Conservation (phyloP, 2,329 filamentous ascomycete species). For the Colletotrichum godetiae region DNA sequence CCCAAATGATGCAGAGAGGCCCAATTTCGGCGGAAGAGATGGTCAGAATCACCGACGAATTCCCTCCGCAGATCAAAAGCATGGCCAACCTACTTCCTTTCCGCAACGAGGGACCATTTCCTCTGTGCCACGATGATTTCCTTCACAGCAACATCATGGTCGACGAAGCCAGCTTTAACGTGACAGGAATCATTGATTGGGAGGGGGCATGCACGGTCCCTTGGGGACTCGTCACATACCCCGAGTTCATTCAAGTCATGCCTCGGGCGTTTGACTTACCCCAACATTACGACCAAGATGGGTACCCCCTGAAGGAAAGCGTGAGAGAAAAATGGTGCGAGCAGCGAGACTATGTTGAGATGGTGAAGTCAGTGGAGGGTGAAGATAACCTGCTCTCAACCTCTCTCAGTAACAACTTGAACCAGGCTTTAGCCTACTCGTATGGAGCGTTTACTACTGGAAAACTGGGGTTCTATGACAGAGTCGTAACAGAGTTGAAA, state of each 20-base stretch:
- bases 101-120: conserved; percentile 43
- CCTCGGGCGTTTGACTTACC: conserved; percentile 20
- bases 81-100: not conserved
- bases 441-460: too few species aligned
- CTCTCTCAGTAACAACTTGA: too few species aligned
- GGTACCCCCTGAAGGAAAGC: not conserved
- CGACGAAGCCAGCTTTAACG: conserved; percentile 38
- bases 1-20: not conserved
- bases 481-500: too few species aligned
- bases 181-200: conserved; percentile 47
- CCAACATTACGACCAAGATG: conserved; percentile 2
- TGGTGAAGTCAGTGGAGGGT: too few species aligned
- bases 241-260: conserved; percentile 37
- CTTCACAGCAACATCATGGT: conserved; percentile 47
- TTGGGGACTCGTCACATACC: conserved; percentile 39
- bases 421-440: too few species aligned
- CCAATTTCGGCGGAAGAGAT: not conserved
- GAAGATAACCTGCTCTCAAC: too few species aligned
- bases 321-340: not conserved
- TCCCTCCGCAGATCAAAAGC: not conserved
- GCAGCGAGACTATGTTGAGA: not conserved
- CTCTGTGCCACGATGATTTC: conserved; percentile 45
- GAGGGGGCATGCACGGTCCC: conserved; percentile 42
- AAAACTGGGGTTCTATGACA: too few species aligned
- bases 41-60: not conserved